Evolutionary conservation across 139 green algal genomes (phyloP).

Genomic region (Helicosporidium sp.): DNA sequence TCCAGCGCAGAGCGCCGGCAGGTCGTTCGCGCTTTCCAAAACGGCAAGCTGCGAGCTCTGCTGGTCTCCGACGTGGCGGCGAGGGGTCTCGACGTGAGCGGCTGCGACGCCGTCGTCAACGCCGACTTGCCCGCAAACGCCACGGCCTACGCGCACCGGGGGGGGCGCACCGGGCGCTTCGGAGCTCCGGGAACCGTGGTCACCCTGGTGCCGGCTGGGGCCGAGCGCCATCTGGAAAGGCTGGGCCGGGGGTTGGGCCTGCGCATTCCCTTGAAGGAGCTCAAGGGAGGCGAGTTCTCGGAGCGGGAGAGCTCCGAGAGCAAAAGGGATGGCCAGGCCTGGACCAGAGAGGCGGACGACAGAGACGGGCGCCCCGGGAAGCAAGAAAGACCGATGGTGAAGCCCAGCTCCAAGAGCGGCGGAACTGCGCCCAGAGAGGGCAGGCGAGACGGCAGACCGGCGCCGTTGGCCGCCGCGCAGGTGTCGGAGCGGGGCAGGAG

Average conservation of each 20-base stretch:
- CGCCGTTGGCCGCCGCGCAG: too few species aligned
- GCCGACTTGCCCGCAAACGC: constrained; percentile 66
- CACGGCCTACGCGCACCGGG: constrained; percentile 70
- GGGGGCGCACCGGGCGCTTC: constrained; percentile 53
- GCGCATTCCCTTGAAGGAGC: background rate
- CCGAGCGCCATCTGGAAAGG: too few species aligned
- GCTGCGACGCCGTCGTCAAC: constrained; percentile 78
- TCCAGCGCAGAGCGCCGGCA: constrained; percentile 44
- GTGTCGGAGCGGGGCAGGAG: too few species aligned
- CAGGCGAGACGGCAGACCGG: too few species aligned
- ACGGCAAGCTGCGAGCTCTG: constrained; percentile 49
- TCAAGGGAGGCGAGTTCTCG: background rate
- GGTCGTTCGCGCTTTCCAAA: constrained; percentile 46
- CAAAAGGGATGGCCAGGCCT: too few species aligned
- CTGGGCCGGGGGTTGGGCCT: background rate
- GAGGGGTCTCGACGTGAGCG: constrained; percentile 66
- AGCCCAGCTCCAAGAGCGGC: too few species aligned
- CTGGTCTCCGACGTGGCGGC: constrained; percentile 78
- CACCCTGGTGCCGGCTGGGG: background rate
- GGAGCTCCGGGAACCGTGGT: constrained; percentile 6
- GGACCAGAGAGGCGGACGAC: too few species aligned
- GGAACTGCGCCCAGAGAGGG: too few species aligned
- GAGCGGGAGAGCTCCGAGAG: too few species aligned
- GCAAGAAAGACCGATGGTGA: too few species aligned
- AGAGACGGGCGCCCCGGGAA: too few species aligned